Evolutionary conservation across 176 grass and related monocot species (phyloP), one percentile per base, ranked within the genome.

Genomic region (Musa troglodytarum): DNA sequence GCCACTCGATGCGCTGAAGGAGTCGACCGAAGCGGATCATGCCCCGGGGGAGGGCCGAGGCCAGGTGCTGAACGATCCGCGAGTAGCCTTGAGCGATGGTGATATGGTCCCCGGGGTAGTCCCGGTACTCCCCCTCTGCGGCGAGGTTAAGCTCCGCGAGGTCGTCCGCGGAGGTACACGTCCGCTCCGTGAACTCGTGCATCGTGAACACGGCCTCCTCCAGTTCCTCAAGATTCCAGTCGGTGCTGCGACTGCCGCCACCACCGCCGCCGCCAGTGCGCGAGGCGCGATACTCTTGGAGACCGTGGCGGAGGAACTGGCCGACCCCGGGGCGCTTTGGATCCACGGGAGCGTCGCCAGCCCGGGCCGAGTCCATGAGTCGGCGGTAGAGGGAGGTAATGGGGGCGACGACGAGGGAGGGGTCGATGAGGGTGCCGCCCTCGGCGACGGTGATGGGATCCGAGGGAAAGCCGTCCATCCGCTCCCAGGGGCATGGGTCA

Each of bases 61-160:
- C 74, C 3, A 97, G 85, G 65, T 57, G 80, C 19, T 97, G 77
- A 1, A 93, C 72, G 70, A 93, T 83, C 24, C 83, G 74, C 62
- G 87, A 80, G 87, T 97, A 90, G 29, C 93, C 90, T 1, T 77
- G 79, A 15, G 89, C 85, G 52, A 97, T 86, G 16, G 93, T 97
- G 81, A 93, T 80, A 54, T 97, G 93, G 19, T 93, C 90, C 15
- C 93, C 93, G 0, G 87, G 87, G 72, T 90, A 97, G 76, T 97
- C 90, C 20, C 77, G 69, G 87, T 97, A 97, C 93, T 97, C 87
- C 66, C 81, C 54, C 83, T 97, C 93, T 17, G 90, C 87, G 11
- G 85, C 52, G 69, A 97, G 90, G 80, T 93, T 73, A 7, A 93
- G 87, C 67, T 86, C 80, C 3, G 58, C 69, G 49, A 97, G 93